Base-by-base conservation (phyloP, 2,329 filamentous ascomycete genomes). In the Penicillium digitatum region DNA sequence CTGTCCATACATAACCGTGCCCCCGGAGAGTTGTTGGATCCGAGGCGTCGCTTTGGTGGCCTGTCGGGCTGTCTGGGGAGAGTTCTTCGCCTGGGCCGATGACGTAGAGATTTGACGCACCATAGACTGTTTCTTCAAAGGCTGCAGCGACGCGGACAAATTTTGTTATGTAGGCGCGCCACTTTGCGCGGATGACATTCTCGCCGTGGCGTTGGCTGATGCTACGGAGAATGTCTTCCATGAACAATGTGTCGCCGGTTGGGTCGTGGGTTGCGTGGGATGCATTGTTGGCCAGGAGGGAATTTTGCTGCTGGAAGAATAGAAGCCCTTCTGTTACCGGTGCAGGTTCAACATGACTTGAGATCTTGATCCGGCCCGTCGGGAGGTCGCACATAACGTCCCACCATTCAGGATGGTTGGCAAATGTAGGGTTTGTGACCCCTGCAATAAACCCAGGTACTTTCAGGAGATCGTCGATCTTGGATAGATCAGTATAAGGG, bases 381-480 rank as follows among this genome's bases (percentile, higher is more conserved):
- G 92, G 88, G 39, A 99, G 79, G 72, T 99, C 94, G 72, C 94
- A 99, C 12, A 99, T 81, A 10, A 99, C 76, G 73, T 99, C 94
- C 94, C 94, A 99, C 94, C 94, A 99, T 70, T 96, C 92, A 0
- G 89, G 89, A 67, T 97, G 93, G 67, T 91, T 85, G 58, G 93
- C 91, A 71, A 99, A 99, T 0, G 91, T 93, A 6, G 94, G 94
- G 69, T 99, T 99, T 1, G 93, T 99, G 38, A 99, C 94, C 54
- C 94, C 94, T 3, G 94, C 94, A 65, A 99, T 96, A 74, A 99
- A 99, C 2, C 94, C 94, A 7, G 94, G 93, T 0, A 99, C 94
- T 66, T 95, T 93, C 45, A 99, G 81, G 11, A 99, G 82, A 70
- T 97, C 94, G 63, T 99, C 94, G 56, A 99, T 92, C 75, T 99